Evolutionary conservation across 441 rosid genomes (phyloP), one percentile per base, ranked within the genome.

Genomic region (Raphanus hybrid): DNA sequence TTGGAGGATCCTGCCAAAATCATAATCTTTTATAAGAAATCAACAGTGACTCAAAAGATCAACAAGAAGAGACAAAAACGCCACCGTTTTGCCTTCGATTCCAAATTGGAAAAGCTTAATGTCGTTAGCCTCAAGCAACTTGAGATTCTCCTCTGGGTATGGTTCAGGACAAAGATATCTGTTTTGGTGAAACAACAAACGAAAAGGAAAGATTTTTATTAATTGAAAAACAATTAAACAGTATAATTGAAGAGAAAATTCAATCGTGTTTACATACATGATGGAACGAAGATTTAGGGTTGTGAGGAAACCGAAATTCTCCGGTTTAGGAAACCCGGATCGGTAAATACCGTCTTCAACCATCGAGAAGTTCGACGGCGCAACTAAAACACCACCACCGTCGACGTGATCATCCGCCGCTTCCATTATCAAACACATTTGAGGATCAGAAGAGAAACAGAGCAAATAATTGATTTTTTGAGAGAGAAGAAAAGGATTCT

Each of bases 81-180:
- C 16, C 16, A 60, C 97, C 89, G 88, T 84, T 82, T 92, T 92
- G 70, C 99, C 97, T 74, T 90, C 85, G 14, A 96, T 92, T 35
- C 96, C 97, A 58, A 92, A 92, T 54, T 93, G 99, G 73, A 84
- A 86, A 14, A 96, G 97, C 79, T 79, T 83, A 69, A 96, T 88
- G 69, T 88, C 85, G 50, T 82, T 83, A 37, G 86, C 82, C 4
- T 71, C 73, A 74, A 96, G 89, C 80, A 87, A 96, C 83, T 87
- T 77, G 64, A 86, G 55, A 65, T 91, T 92, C 69, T 91, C 97
- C 69, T 91, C 91, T 0, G 99, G 94, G 62, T 93, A 96, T 4
- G 97, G 90, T 74, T 92, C 97, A 27, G 89, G 89, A 78, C 98
- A 93, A 81, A 93, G 82, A 78, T 91, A 95, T 71, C 94, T 95